phyloP scores from a whole-genome alignment of 1,139 yeast species.

The Scheffersomyces stambukii region DNA sequence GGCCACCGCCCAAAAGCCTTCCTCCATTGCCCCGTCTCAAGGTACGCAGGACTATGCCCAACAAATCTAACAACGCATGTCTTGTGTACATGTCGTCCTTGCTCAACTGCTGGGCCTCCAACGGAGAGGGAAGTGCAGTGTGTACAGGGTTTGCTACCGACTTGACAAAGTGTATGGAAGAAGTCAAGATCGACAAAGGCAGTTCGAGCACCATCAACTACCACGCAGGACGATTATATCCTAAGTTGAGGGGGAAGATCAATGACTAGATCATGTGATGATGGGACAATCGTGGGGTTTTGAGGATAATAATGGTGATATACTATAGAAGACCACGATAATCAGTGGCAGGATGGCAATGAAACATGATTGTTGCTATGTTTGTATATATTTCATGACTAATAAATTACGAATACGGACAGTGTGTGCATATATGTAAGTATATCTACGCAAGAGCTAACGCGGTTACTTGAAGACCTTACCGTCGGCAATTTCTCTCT shows the following conservation, averaged over 20 bases:
- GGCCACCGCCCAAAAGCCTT: constrained; percentile 30
- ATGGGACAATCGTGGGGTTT: too few species aligned
- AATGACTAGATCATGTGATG: too few species aligned
- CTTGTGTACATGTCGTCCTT: constrained; percentile 78
- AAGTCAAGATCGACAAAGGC: constrained; percentile 45
- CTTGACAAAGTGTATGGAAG: constrained; percentile 45
- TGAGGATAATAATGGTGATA: constrained; percentile 1
- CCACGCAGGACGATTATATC: constrained; percentile 78
- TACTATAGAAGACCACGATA: too few species aligned
- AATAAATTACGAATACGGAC: too few species aligned
- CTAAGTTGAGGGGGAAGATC: constrained; percentile 72
- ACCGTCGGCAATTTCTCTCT: constrained; percentile 47
- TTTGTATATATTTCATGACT: too few species aligned
- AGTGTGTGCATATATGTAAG: too few species aligned
- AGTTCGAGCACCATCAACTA: constrained; percentile 58
- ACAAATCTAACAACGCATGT: constrained; percentile 66
- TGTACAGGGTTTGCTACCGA: constrained; percentile 62
- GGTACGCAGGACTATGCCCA: constrained; percentile 61
- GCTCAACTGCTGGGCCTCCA: constrained; percentile 94
- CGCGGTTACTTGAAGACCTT: constrained; percentile 49
- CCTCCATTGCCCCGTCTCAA: constrained; percentile 77
- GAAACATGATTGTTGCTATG: too few species aligned
- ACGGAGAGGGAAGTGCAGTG: constrained; percentile 72
- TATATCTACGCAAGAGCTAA: too few species aligned
- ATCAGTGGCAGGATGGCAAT: too few species aligned